phyloP scores from a whole-genome alignment of 1,284 basidiomycete species.

The Pseudozyma pruni region DNA sequence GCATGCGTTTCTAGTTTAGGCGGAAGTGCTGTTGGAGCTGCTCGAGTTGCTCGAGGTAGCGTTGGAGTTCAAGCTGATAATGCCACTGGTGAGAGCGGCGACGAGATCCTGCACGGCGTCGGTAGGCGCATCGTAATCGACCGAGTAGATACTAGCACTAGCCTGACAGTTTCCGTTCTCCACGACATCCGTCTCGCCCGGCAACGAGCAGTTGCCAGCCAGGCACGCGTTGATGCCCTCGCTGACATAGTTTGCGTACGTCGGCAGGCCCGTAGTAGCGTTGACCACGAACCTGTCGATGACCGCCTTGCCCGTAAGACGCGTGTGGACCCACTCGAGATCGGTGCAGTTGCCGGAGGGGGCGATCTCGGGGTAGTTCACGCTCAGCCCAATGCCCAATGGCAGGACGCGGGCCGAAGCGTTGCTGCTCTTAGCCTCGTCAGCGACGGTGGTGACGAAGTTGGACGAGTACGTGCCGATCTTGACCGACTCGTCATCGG shows the following conservation, averaged over 20 bases:
- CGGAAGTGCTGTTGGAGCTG: conserved; percentile 1
- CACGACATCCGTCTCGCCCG: conserved; percentile 58
- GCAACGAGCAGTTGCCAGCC: conserved; percentile 54
- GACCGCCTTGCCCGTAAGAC: conserved; percentile 56
- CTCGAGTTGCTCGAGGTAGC: conserved; percentile 16
- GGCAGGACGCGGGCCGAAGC: conserved; percentile 36
- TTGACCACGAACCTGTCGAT: conserved; percentile 53
- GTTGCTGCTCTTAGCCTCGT: conserved; percentile 35
- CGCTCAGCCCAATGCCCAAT: conserved; percentile 51
- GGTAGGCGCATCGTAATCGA: conserved; percentile 60
- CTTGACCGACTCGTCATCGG: conserved; percentile 50
- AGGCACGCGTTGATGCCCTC: conserved; percentile 53
- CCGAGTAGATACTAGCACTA: conserved; percentile 50
- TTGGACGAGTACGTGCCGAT: conserved; percentile 54
- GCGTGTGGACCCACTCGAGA: conserved; percentile 33
- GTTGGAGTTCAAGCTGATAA: conserved; percentile 1
- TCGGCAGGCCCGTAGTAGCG: conserved; percentile 52
- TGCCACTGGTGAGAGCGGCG: conserved; percentile 20
- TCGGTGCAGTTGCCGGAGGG: conserved; percentile 37
- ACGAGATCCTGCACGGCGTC: conserved; percentile 3
- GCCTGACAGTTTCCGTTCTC: conserved; percentile 44
- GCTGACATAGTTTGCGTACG: conserved; percentile 41
- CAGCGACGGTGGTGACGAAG: conserved; percentile 50
- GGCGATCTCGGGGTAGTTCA: conserved; percentile 55
- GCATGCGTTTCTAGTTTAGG: neutral